phyloP scores from a whole-genome alignment of 805 yeast genomes.

The Tetrapisispora pingtungensis region DNA sequence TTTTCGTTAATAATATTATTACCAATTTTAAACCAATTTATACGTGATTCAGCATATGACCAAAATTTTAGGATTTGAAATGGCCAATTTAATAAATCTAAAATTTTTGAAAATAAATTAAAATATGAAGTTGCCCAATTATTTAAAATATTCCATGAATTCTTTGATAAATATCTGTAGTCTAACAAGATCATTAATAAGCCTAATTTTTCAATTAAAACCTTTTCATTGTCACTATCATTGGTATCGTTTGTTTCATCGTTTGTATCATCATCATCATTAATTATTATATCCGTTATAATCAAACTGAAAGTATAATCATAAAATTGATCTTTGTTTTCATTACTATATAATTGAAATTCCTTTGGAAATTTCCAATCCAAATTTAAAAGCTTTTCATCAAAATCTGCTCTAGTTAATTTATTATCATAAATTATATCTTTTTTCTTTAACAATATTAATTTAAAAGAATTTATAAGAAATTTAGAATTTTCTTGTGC shows the following conservation, averaged over 20 bases:
- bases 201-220: neutral
- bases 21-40: conserved; percentile 23
- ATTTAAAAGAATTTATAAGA: neutral
- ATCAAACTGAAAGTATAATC: conserved; percentile 8
- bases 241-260: conserved; percentile 1
- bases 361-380: neutral
- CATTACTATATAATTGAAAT: neutral
- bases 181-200: conserved; percentile 18
- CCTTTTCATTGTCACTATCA: neutral
- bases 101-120: conserved; percentile 13
- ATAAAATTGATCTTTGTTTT: conserved; percentile 5
- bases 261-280: conserved; percentile 1
- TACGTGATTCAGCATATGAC: conserved; percentile 24
- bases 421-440: neutral
- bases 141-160: conserved; percentile 7
- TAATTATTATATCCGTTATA: conserved; percentile 5
- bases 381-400: neutral
- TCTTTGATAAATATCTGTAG: conserved; percentile 17
- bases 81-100: conserved; percentile 22
- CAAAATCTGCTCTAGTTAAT: neutral
- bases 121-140: conserved; percentile 20
- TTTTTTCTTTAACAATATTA: neutral
- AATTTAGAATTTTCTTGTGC: neutral
- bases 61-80: conserved; percentile 17
- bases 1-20: conserved; percentile 2